Conservation (phyloP, 495 filamentous ascomycete species). For the Penicillium paxilli region DNA sequence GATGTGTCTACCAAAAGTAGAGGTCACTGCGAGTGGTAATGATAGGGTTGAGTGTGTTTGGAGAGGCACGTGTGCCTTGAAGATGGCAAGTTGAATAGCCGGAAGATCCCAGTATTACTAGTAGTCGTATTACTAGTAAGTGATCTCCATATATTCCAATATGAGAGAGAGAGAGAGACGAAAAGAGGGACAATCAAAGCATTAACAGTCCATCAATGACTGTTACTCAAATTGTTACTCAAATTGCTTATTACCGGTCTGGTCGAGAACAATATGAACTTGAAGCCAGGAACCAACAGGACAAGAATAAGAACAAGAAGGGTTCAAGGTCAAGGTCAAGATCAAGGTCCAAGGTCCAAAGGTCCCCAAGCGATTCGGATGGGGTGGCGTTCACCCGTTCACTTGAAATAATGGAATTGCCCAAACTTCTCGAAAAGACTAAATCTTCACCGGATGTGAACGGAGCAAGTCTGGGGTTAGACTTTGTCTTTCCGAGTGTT, state of each 20-base stretch:
- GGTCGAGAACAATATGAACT: too few species aligned
- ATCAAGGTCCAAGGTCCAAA: too few species aligned
- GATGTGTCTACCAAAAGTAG: background rate
- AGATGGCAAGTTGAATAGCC: background rate
- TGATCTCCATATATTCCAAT: too few species aligned
- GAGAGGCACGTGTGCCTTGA: background rate
- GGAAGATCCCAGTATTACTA: background rate
- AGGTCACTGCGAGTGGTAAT: too few species aligned
- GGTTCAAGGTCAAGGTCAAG: too few species aligned
- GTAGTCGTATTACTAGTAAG: too few species aligned
- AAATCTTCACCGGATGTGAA: background rate
- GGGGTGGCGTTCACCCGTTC: background rate
- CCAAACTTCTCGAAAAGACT: background rate
- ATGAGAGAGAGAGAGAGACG: too few species aligned
- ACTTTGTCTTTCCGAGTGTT: background rate
- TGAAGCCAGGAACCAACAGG: background rate
- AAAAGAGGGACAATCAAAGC: too few species aligned
- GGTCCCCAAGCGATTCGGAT: background rate
- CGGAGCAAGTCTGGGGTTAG: background rate
- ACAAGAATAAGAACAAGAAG: background rate
- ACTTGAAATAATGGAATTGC: background rate
- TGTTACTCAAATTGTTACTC: too few species aligned
- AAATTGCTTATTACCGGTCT: too few species aligned
- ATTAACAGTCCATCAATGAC: too few species aligned
- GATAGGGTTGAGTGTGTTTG: too few species aligned